These are phyloP conservation scores for Paecilomyces formosus DNA, from an alignment of 2,329 filamentous ascomycete genomes.

Conservation along the genomic window DNA sequence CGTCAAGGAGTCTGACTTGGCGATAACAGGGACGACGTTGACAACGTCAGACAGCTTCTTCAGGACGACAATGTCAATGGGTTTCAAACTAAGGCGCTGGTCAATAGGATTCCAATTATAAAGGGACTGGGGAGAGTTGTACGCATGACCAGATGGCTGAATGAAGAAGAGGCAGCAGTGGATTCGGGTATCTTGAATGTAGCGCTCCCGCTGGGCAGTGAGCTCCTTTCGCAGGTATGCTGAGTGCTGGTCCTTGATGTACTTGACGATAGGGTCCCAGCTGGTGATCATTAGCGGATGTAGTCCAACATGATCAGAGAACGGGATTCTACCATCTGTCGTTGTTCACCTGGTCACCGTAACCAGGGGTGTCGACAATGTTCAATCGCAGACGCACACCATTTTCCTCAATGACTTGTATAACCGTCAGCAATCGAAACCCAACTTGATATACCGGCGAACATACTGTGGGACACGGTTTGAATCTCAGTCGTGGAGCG, in stretches of 20 bases:
- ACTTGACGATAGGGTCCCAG: constrained; percentile 99
- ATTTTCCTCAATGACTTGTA: constrained; percentile 87
- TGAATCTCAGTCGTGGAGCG: constrained; percentile 97
- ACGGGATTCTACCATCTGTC: constrained; percentile 65
- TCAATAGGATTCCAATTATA: constrained; percentile 1
- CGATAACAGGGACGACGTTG: constrained; percentile 97
- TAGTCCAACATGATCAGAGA: neutral
- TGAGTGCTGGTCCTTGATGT: constrained; percentile 99
- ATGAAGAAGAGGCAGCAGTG: constrained; percentile 99
- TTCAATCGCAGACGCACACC: constrained; percentile 94
- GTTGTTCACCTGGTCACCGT: constrained; percentile 98
- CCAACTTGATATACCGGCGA: neutral
- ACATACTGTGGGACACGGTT: constrained; percentile 77
- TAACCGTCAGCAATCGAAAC: constrained; percentile 12
- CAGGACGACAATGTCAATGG: constrained; percentile 97
- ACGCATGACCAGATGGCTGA: constrained; percentile 91
- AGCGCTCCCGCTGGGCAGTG: constrained; percentile 95
- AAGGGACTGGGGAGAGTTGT: constrained; percentile 15
- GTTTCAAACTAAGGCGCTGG: constrained; percentile 59
- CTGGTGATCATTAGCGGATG: constrained; percentile 24
- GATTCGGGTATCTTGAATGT: constrained; percentile 98
- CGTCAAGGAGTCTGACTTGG: constrained; percentile 94
- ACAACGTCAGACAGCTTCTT: constrained; percentile 99
- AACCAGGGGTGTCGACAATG: constrained; percentile 98
- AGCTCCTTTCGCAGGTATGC: constrained; percentile 99